Base-by-base conservation (phyloP, 2,329 filamentous ascomycete genomes). In the Cadophora gregata region DNA sequence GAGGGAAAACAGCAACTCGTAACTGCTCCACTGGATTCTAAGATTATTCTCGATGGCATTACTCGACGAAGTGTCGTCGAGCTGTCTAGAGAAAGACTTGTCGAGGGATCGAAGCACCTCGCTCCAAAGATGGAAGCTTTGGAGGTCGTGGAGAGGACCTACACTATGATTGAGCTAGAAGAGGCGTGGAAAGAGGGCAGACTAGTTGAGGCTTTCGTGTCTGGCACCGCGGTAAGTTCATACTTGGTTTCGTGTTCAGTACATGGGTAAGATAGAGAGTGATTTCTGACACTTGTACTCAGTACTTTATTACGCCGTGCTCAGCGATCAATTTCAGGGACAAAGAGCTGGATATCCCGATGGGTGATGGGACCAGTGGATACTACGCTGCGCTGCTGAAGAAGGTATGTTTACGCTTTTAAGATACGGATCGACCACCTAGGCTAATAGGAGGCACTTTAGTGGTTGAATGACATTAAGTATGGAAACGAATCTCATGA, bases 31-130 rank as follows among this genome's bases (percentile, higher is more conserved):
- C 80, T 97, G 60, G 90, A 91, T 66, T 92, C 92, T 75, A 88
- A 90, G 75, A 84, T 97, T 67, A 97, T 97, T 71, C 85, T 97
- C 2, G 91, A 94, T 70, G 94, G 94, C 68, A 89, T 97, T 10
- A 97, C 93, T 9, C 84, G 94, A 56, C 85, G 91, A 60, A 94
- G 91, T 74, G 87, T 94, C 9, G 79, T 97, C 45, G 89, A 95
- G 70, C 83, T 97, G 25, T 90, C 88, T 0, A 83, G 86, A 50
- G 83, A 88, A 77, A 83, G 90, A 9, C 80, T 96, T 4, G 78
- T 79, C 0, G 81, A 62, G 6, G 64, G 65, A 19, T 84, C 73
- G 7, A 58, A 67, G 36, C 64, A 69, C 25, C 62, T 75, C 4
- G 55, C 29, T 36, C 10, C 63, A 7, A 50, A 68, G 1, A 68